These are phyloP conservation scores for Tuber indicum DNA, from an alignment of 495 filamentous ascomycete genomes.

Conservation along the genomic window DNA sequence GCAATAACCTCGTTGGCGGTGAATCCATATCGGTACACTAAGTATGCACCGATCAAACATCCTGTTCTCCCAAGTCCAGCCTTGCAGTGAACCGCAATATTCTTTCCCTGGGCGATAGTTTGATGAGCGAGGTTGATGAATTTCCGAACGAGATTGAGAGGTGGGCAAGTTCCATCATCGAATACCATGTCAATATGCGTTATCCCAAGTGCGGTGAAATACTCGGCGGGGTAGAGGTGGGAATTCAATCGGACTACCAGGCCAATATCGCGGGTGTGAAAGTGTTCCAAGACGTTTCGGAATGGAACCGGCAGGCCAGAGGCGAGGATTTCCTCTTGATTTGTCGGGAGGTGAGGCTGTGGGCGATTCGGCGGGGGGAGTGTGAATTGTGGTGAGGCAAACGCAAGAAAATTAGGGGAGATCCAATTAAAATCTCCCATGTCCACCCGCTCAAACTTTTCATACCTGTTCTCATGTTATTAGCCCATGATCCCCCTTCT, in stretches of 20 bases:
- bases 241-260: constrained; percentile 94
- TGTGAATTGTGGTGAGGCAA: constrained; percentile 84
- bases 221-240: constrained; percentile 87
- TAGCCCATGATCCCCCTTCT: constrained; percentile 1
- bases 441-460: constrained; percentile 89
- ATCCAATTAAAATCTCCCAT: constrained; percentile 99
- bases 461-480: constrained; percentile 56
- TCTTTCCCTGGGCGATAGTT: constrained; percentile 81
- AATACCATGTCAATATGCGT: constrained; percentile 98
- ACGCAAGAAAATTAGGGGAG: constrained; percentile 87
- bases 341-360: constrained; percentile 54
- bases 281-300: constrained; percentile 91
- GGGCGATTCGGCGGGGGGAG: constrained; percentile 58
- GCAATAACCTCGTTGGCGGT: constrained; percentile 97
- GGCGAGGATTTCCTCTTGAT: constrained; percentile 33
- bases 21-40: constrained; percentile 97
- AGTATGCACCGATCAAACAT: constrained; percentile 91
- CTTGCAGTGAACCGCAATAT: constrained; percentile 97
- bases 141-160: constrained; percentile 72
- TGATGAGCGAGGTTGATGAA: constrained; percentile 94
- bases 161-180: constrained; percentile 93
- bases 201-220: constrained; percentile 91
- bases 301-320: constrained; percentile 69
- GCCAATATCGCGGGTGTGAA: constrained; percentile 75
- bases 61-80: constrained; percentile 94